These are phyloP conservation scores for Eucalyptus sp. DNA, from an alignment of 345 rosid genomes.

Conservation along the genomic window DNA sequence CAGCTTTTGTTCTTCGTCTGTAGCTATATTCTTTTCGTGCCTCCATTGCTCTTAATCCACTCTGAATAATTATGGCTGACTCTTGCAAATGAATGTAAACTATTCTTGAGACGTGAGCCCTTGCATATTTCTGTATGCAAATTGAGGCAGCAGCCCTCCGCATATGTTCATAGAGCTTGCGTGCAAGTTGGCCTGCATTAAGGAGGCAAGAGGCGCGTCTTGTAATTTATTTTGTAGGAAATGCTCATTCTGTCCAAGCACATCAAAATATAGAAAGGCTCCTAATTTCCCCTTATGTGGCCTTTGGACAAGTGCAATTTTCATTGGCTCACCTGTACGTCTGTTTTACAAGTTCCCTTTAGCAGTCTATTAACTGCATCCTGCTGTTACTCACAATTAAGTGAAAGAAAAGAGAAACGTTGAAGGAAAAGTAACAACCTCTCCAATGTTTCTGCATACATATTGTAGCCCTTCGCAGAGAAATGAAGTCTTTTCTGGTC, in stretches of 20 bases:
- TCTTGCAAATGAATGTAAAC: conserved; percentile 49
- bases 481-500: conserved; percentile 73
- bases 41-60: conserved; percentile 48
- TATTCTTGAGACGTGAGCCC: conserved; percentile 93
- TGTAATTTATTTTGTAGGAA: conserved; percentile 1
- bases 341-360: neutral
- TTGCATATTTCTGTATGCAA: conserved; percentile 67
- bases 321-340: neutral
- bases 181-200: conserved; percentile 62
- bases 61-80: conserved; percentile 41
- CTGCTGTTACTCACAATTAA: neutral
- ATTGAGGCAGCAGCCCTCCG: conserved; percentile 68
- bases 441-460: conserved; percentile 70
- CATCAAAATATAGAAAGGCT: neutral
- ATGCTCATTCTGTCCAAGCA: neutral
- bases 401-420: neutral
- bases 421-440: conserved; percentile 31
- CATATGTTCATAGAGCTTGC: conserved; percentile 71
- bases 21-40: conserved; percentile 35
- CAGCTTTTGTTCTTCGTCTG: conserved; percentile 50
- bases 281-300: neutral
- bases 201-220: conserved; percentile 16
- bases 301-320: neutral
- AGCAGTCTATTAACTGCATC: neutral
- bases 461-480: conserved; percentile 67